Conservation (phyloP, 2,329 filamentous ascomycete genomes). For the Pseudohalonectria lignicola region DNA sequence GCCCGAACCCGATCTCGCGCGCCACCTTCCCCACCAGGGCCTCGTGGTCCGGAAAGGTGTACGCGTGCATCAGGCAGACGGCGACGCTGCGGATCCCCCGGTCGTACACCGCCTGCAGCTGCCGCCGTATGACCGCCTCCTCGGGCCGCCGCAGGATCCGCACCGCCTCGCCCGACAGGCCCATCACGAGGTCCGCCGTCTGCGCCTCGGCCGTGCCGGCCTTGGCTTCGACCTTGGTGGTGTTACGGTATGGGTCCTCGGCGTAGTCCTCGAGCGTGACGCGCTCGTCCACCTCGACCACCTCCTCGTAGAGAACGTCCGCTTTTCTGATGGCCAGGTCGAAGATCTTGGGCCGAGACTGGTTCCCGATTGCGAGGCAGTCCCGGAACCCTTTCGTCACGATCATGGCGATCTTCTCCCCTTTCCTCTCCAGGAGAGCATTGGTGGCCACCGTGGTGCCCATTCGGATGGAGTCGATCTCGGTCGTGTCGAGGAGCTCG, state of each 20-base stretch:
- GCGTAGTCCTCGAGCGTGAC: conserved; percentile 89
- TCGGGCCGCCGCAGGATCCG: conserved; percentile 55
- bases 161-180: conserved; percentile 64
- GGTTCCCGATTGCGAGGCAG: conserved; percentile 81
- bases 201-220: conserved; percentile 33
- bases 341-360: conserved; percentile 82
- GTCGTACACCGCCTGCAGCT: conserved; percentile 57
- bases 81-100: conserved; percentile 70
- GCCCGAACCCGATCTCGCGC: conserved; percentile 67
- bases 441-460: conserved; percentile 93
- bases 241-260: conserved; percentile 62
- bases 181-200: conserved; percentile 51
- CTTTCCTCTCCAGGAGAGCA: conserved; percentile 80
- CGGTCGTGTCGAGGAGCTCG: conserved; percentile 65
- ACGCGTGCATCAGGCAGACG: conserved; percentile 85
- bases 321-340: conserved; percentile 81
- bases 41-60: conserved; percentile 84
- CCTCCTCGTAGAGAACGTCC: conserved; percentile 73
- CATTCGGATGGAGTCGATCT: conserved; percentile 90
- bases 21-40: conserved; percentile 66
- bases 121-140: conserved; percentile 40
- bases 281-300: conserved; percentile 84
- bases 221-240: conserved; percentile 42
- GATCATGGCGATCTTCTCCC: conserved; percentile 77
- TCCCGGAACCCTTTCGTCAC: conserved; percentile 84